Base-by-base conservation (phyloP, 805 yeast genomes). In the Yamadazyma olivae region DNA sequence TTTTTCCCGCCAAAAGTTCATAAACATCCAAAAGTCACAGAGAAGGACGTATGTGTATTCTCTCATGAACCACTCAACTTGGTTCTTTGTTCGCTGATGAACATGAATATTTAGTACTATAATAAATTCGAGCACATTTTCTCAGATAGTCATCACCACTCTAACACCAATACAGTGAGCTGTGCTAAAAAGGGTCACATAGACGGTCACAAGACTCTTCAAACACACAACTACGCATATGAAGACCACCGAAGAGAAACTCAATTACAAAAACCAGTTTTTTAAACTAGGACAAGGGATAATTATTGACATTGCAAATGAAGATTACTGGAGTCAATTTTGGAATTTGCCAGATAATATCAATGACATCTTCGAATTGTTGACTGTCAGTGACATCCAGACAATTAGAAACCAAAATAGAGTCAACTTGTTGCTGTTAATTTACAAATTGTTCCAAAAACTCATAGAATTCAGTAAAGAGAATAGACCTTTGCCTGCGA, bases 171-270 rank as follows among this genome's bases (percentile, higher is more conserved):
- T n/a, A n/a, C n/a, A n/a, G n/a, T n/a, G n/a, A n/a, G n/a, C n/a
- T n/a, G n/a, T n/a, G n/a, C n/a, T n/a, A n/a, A n/a, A n/a, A n/a
- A n/a, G n/a, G n/a, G n/a, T n/a, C n/a, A n/a, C n/a, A n/a, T n/a
- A n/a, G n/a, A n/a, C n/a, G n/a, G n/a, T n/a, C n/a, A n/a, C n/a
- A n/a, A n/a, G n/a, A n/a, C n/a, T n/a, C n/a, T n/a, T n/a, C n/a
- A n/a, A n/a, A n/a, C n/a, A n/a, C n/a, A n/a, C n/a, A n/a, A n/a
- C n/a, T n/a, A n/a, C n/a, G n/a, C n/a, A 4, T 12, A 87, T 87
- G 95, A 89, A 83, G 27, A 74, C 81, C 21, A 65, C 81, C n/a
- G 91, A 84, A 39, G 84, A 90, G 17, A 81, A 72, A 50, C 61
- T 75, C 25, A 64, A 67, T 36, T 74, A 77, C 56, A 79, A 76